Evolutionary conservation across 208 protist genomes (phyloP), one percentile per base, ranked within the genome.

Genomic region (Leishmania mexicana): DNA sequence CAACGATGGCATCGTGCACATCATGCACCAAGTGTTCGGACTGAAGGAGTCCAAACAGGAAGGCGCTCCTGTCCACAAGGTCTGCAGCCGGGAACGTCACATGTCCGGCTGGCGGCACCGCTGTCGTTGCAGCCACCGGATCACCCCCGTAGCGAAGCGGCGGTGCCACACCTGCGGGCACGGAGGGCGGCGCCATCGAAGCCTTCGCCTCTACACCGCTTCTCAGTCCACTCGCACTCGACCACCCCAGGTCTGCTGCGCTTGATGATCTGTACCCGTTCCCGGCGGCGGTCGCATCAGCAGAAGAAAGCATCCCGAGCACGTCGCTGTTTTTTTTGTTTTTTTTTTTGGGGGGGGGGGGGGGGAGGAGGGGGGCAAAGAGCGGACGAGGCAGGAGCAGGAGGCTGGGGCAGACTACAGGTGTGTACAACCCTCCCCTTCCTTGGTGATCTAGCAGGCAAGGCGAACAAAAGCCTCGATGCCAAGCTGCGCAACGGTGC

Each of bases 1-100:
- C 21, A 40, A 57, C 77, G 73, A 85, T 85, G 65, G 82, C 82
- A 58, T 81, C 78, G 57, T 79, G 82, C 65, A 85, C 78, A 62
- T 85, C 78, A 38, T 85, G 11, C 17, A 85, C 78, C 24, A 82
- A 38, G 19, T 65, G 70, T 21, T 82, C 74, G 19, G 73, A 75
- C 51, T 85, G 82, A 17, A 80, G 77, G 0, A 85, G 73, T 0
- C 82, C 82, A 31, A 79, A 82, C 19, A 85, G 17, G 19, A 85
- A 85, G 64, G 82, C 82, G 64, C 82, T 85, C 51, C 82, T 51
- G 17, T 79, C 78, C 40, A 85, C 31, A 28, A 84, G 62, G 8
- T 82, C 78, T 0, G 62, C 49, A 0, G 38, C 38, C 6, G 31
- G 13, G 31, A 79, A 60, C 28, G 53, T 40, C 38, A 78, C 54